A percentile compares a stretch with the other conserved stretches of the same genome.
phyloP scores from a whole-genome alignment of 2,329 filamentous ascomycete species.

The Conoideocrella luteorostrata region DNA sequence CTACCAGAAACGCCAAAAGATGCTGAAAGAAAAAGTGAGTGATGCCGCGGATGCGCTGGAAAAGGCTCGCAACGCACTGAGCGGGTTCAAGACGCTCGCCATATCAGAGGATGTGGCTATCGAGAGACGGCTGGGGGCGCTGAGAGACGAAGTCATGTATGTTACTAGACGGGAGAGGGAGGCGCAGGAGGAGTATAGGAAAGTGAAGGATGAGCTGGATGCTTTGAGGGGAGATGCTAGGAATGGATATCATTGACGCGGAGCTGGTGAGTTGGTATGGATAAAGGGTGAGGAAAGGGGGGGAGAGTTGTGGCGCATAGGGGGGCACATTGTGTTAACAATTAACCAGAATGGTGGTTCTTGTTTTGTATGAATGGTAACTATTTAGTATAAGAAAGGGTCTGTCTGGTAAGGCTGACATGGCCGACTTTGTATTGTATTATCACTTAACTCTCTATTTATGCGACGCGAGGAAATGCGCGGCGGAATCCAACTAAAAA shows the following conservation, averaged over 20 bases:
- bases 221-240: constrained; percentile 36
- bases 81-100: constrained; percentile 68
- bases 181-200: constrained; percentile 79
- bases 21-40: constrained; percentile 69
- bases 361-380: too few relatives aligned
- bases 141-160: constrained; percentile 78
- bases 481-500: too few relatives aligned
- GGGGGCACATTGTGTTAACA: too few relatives aligned
- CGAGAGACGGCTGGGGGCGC: constrained; percentile 59
- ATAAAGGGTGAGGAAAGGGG: too few relatives aligned
- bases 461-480: too few relatives aligned
- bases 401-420: too few relatives aligned
- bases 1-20: constrained; percentile 80
- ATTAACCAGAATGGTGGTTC: too few relatives aligned
- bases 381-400: too few relatives aligned
- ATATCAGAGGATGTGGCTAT: constrained; percentile 76
- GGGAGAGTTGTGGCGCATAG: too few relatives aligned
- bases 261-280: neutral
- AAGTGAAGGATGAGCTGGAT: constrained; percentile 70
- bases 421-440: too few relatives aligned
- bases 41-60: constrained; percentile 70
- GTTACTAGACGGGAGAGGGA: constrained; percentile 79
- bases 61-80: constrained; percentile 64
- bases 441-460: too few relatives aligned
- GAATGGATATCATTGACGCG: constrained; percentile 32